Base-by-base conservation (phyloP, 805 yeast genomes). In the Zygosaccharomyces siamensis region DNA sequence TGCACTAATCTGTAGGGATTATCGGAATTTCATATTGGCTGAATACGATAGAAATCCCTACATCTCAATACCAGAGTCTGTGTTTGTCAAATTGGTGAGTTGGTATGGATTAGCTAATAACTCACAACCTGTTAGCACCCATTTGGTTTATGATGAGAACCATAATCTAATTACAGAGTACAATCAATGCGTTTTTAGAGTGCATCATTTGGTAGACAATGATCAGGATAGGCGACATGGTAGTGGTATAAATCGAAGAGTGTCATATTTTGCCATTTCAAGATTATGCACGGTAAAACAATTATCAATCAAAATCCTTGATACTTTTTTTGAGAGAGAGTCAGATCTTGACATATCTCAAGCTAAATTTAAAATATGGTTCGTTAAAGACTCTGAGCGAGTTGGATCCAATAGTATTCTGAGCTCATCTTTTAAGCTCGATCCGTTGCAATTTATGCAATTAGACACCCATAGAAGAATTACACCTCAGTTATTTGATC, bases 101-200 rank as follows among this genome's bases (percentile, higher is more conserved):
- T 78, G 84, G 82, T 83, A 81, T 61, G 86, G 85, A 0, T 44
- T 77, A 20, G 59, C 64, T 1, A 72, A 74, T 0, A 61, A 59
- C 4, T 68, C 75, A 5, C 51, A 52, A 5, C 71, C 76, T 0
- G 62, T 75, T 1, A 51, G 55, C n/a, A 71, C 81, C 3, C 58
- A 53, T 14, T 53, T 72, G 7, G 56, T 74, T 20, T 42, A 50
- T 10, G 68, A 66, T 33, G 62, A 60, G 5, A 55, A 57, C 26
- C 27, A 51, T 33, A 47, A 59, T 31, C 48, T 69, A 51, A 49
- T 65, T 31, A 67, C 72, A 21, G 73, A 68, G 24, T 66, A 58
- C 43, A 63, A 68, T 11, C 69, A 59, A 46, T 72, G 73, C 4
- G 62, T 68, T 45, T 62, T 74, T 39, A 55, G 64, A 26, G 43